phyloP scores from a whole-genome alignment of 176 grass and related monocot genomes.

The Phoenix roebelenii region DNA sequence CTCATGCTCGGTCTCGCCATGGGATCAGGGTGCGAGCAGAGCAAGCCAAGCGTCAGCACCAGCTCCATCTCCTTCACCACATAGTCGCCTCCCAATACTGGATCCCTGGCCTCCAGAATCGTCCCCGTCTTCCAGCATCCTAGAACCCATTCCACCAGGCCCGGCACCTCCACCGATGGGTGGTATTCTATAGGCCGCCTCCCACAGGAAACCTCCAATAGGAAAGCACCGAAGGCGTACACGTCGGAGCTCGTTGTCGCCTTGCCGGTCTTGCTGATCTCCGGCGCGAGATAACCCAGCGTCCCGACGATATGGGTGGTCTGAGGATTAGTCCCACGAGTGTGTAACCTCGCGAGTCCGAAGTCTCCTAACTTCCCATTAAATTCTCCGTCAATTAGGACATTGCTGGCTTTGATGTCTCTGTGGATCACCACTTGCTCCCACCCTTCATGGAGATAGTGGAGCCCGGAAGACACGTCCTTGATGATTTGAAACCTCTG shows the following conservation, averaged over 20 bases:
- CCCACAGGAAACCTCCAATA: constrained; percentile 53
- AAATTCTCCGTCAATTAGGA: constrained; percentile 62
- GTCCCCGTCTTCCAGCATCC: constrained; percentile 40
- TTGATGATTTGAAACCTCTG: constrained; percentile 44
- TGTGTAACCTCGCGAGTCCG: constrained; percentile 61
- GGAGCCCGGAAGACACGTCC: constrained; percentile 48
- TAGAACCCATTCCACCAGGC: constrained; percentile 57
- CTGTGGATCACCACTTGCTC: constrained; percentile 88
- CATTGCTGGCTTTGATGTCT: constrained; percentile 76
- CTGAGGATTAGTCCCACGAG: constrained; percentile 43
- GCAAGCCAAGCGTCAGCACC: constrained; percentile 61
- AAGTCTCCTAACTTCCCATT: constrained; percentile 84
- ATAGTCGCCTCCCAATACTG: constrained; percentile 26
- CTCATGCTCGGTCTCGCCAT: constrained; percentile 48
- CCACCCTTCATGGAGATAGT: constrained; percentile 83
- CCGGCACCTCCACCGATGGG: constrained; percentile 3
- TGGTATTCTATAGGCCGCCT: constrained; percentile 29
- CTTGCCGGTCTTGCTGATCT: constrained; percentile 72
- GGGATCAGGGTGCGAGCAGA: constrained; percentile 61
- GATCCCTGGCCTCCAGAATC: constrained; percentile 35
- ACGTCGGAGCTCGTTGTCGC: constrained; percentile 53
- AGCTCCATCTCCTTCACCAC: constrained; percentile 37
- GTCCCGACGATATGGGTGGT: constrained; percentile 50
- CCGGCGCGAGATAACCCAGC: constrained; percentile 66
- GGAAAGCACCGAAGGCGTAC: constrained; percentile 60